Evolutionary conservation across 108 stramenopile species (phyloP), one percentile per base, ranked within the genome.

Genomic region (Nitzschia putrida): DNA sequence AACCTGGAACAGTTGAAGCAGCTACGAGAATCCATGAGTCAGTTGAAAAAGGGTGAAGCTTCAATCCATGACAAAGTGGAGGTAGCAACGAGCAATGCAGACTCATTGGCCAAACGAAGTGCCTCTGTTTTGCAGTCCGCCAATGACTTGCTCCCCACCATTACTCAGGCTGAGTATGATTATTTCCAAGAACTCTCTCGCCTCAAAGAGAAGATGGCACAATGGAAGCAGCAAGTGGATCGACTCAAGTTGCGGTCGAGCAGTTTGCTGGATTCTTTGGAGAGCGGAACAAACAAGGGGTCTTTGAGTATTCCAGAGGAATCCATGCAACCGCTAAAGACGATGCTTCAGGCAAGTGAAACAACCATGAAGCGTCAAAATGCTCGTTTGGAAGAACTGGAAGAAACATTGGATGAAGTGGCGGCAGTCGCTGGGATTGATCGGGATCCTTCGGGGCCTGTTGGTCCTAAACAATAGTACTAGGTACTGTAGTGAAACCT

Each of bases 121-220:
- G 75, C 83, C 13, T 83, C 85, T 34, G 65, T 83, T 4, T 60
- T 88, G 3, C 76, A 86, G 22, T 83, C 88, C 10, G 68, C 76
- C 44, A 74, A 83, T 47, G 86, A 88, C 40, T 70, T 90, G 49
- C 64, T 71, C 21, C 88, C 91, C 11, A 85, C 83, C 20, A 74
- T 93, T 41, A 88, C 85, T 23, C 76, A 90, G 57, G 87, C 87
- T 16, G 91, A 93, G 69, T 77, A 55, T 40, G 77, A 80, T 16
- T 90, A 86, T 57, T 90, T 93, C 58, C 81, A 80, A 53, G 82
- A 88, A 41, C 53, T 91, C 13, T 49, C 76, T 53, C 76, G 80
- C 9, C 76, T 81, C 23, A 69, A 87, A 51, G 60, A 74, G 18
- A 75, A 61, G 44, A 83, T 77, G 45, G 61, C 72, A 37, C 60